Evolutionary conservation across 1,284 basidiomycete species (phyloP).

Genomic region (Quambalaria eucalypti): DNA sequence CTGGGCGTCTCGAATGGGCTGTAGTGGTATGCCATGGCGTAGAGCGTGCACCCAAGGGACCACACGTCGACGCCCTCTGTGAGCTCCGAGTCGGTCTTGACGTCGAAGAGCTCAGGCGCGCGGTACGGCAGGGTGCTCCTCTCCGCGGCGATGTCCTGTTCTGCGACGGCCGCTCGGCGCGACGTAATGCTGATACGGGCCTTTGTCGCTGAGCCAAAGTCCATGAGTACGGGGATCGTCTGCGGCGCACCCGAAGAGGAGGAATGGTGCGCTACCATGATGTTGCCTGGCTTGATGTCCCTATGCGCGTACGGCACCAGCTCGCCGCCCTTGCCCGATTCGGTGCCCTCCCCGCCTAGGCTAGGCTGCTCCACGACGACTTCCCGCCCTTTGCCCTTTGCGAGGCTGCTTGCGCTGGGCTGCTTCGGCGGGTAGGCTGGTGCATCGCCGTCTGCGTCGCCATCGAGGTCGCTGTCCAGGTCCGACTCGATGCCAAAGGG

Average conservation of each 20-base stretch:
- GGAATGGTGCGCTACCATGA: slow-evolving; percentile 62
- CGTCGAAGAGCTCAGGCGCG: slow-evolving; percentile 46
- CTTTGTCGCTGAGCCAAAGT: slow-evolving; percentile 81
- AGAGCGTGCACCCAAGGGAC: slow-evolving; percentile 44
- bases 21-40: slow-evolving; percentile 35
- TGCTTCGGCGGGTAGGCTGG: slow-evolving; percentile 22
- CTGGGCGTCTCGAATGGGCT: slow-evolving; percentile 47
- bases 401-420: slow-evolving; percentile 2
- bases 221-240: slow-evolving; percentile 72
- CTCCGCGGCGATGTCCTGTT: slow-evolving; percentile 44
- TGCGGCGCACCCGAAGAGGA: slow-evolving; percentile 63
- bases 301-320: slow-evolving; percentile 81
- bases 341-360: slow-evolving; percentile 52
- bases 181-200: slow-evolving; percentile 70
- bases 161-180: slow-evolving; percentile 63
- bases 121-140: slow-evolving; percentile 46
- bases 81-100: slow-evolving; percentile 40
- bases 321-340: slow-evolving; percentile 19
- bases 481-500: slow-evolving; percentile 21
- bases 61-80: slow-evolving; percentile 46
- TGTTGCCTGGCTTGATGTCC: slow-evolving; percentile 85
- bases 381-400: slow-evolving; percentile 15
- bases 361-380: slow-evolving; percentile 18
- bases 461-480: slow-evolving; percentile 52
- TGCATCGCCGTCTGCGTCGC: slow-evolving; percentile 24